Percentiles rank a stretch among this genome's conserved stretches.
phyloP scores from a whole-genome alignment of 2,329 filamentous ascomycete species.

The Colletotrichum navitas region DNA sequence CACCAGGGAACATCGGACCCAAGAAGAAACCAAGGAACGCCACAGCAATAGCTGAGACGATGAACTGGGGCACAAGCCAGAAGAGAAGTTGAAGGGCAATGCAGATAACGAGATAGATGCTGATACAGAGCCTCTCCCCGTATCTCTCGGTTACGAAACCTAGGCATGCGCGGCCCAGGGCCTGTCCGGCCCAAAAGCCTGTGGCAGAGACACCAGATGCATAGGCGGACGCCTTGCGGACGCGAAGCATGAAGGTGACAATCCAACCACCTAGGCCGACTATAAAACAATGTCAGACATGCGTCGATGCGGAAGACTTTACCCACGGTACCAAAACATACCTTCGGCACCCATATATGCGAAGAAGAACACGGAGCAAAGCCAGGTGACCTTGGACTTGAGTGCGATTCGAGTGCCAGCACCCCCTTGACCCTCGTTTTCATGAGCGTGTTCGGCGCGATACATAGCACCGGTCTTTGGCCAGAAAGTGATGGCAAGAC shows the following conservation, averaged over 20 bases:
- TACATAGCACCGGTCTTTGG: conserved; percentile 67
- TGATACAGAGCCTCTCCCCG: conserved; percentile 72
- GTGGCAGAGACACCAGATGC: conserved; percentile 79
- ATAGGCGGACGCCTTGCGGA: conserved; percentile 74
- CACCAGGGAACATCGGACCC: conserved; percentile 79
- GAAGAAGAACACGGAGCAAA: conserved; percentile 76
- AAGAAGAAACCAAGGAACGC: conserved; percentile 80
- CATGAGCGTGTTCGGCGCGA: conserved; percentile 54
- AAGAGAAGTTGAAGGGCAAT: conserved; percentile 73
- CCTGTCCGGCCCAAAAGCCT: conserved; percentile 85
- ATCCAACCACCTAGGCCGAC: conserved; percentile 83
- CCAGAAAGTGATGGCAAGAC: conserved; percentile 70
- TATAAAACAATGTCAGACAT: conserved; percentile 42
- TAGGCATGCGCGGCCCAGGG: conserved; percentile 73
- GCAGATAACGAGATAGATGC: conserved; percentile 71
- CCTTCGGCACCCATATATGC: conserved; percentile 80
- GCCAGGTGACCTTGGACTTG: conserved; percentile 70
- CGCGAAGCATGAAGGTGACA: conserved; percentile 81
- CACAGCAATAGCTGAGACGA: conserved; percentile 70
- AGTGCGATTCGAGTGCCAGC: conserved; percentile 56
- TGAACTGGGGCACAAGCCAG: conserved; percentile 71
- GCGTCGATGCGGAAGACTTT: neutral
- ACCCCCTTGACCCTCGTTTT: conserved; percentile 44
- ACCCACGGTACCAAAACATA: conserved; percentile 29
- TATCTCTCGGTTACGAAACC: conserved; percentile 78